phyloP scores from a whole-genome alignment of 2,329 filamentous ascomycete genomes.

The Colletotrichum endophyticum region DNA sequence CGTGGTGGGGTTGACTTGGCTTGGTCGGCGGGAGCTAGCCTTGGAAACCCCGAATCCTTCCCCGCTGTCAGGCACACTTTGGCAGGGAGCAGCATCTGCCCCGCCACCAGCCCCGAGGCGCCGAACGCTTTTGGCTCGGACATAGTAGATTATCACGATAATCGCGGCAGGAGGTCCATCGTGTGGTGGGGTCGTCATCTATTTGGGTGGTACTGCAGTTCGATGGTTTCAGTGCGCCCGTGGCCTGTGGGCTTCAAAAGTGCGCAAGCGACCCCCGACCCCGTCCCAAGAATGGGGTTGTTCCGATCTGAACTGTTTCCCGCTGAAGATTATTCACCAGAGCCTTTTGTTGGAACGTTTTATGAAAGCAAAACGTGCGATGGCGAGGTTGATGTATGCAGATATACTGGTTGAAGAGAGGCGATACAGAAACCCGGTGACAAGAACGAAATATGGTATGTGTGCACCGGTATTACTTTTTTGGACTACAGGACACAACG shows the following conservation, averaged over 20 bases:
- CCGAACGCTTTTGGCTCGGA: constrained; percentile 12
- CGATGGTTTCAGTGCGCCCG: background rate
- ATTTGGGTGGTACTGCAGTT: background rate
- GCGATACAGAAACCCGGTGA: background rate
- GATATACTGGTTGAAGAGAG: background rate
- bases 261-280: background rate
- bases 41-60: constrained; percentile 2
- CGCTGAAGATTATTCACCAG: background rate
- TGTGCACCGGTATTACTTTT: background rate
- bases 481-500: background rate
- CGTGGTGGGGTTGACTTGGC: background rate
- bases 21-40: constrained; percentile 8
- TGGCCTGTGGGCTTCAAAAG: background rate
- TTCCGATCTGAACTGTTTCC: background rate
- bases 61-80: constrained; percentile 7
- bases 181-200: background rate
- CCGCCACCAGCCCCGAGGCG: constrained; percentile 10
- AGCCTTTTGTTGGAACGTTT: background rate
- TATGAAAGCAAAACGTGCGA: background rate
- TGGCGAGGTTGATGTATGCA: background rate
- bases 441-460: background rate
- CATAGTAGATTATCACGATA: constrained; percentile 18
- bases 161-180: background rate
- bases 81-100: background rate
- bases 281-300: background rate